Conservation (phyloP, 2,329 filamentous ascomycete species). For the Remersonia thermophila region DNA sequence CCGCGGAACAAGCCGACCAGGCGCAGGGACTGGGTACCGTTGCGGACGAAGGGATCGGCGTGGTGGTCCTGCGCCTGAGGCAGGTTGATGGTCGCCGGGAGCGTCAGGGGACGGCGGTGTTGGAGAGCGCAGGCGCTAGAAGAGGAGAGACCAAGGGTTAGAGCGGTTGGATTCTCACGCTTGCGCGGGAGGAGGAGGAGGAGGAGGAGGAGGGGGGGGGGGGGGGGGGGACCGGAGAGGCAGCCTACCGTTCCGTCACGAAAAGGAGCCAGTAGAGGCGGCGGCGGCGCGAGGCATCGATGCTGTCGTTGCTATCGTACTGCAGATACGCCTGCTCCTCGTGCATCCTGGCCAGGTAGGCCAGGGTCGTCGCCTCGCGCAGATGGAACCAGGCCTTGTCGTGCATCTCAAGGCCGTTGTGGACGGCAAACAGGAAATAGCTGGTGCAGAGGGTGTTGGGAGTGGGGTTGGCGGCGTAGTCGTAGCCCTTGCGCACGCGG, state of each 20-base stretch:
- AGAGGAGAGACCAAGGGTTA: slow-evolving; percentile 14
- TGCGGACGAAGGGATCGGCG: slow-evolving; percentile 39
- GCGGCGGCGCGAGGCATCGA: slow-evolving; percentile 51
- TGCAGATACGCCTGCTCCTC: slow-evolving; percentile 51
- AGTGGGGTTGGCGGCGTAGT: slow-evolving; percentile 45
- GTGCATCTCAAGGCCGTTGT: slow-evolving; percentile 59
- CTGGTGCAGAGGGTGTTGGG: slow-evolving; percentile 56
- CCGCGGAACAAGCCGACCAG: slow-evolving; percentile 52
- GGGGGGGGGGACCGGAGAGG: too few species aligned
- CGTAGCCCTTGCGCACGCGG: slow-evolving; percentile 50
- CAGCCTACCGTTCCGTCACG: slow-evolving; percentile 51
- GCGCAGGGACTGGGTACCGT: slow-evolving; percentile 44
- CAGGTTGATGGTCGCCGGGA: slow-evolving; percentile 57
- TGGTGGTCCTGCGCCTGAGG: slow-evolving; percentile 50
- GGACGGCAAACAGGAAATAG: slow-evolving; percentile 64
- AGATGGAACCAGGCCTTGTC: slow-evolving; percentile 70
- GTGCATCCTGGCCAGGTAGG: slow-evolving; percentile 46
- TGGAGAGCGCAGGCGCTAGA: slow-evolving; percentile 57
- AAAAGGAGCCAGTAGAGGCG: slow-evolving; percentile 64
- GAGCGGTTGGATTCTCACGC: too few species aligned
- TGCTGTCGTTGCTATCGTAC: slow-evolving; percentile 40
- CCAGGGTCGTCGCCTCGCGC: slow-evolving; percentile 62
- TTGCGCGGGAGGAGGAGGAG: too few species aligned
- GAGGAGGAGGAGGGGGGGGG: too few species aligned
- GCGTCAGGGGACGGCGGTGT: slow-evolving; percentile 54